These are phyloP conservation scores for Cyberlindnera euphorbiae DNA, from an alignment of 805 yeast species.

Conservation along the genomic window DNA sequence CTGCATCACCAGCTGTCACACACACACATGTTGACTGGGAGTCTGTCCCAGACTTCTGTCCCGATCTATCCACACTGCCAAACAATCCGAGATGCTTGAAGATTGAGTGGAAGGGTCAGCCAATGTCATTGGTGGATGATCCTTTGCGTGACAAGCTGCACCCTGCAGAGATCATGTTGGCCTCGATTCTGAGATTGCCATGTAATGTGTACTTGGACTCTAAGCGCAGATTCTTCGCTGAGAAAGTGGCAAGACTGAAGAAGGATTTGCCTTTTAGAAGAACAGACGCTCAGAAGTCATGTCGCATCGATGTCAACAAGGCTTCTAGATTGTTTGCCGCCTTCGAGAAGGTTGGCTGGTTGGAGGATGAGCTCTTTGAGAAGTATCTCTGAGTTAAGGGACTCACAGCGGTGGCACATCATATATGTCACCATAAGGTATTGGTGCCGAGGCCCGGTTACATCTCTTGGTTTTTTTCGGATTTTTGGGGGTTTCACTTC, in stretches of 20 bases:
- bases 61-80: conserved; percentile 62
- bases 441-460: too few relatives aligned
- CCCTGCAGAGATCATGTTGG: conserved; percentile 85
- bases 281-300: conserved; percentile 97
- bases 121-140: conserved; percentile 83
- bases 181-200: conserved; percentile 86
- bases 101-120: conserved; percentile 98
- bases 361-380: conserved; percentile 67
- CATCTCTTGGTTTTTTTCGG: too few relatives aligned
- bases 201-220: conserved; percentile 78
- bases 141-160: conserved; percentile 71
- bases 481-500: not conserved
- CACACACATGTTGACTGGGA: conserved; percentile 60
- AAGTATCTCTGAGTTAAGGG: conserved; percentile 37
- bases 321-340: conserved; percentile 92
- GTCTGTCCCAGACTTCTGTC: conserved; percentile 78
- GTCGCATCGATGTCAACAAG: conserved; percentile 94
- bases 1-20: conserved; percentile 37
- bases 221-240: conserved; percentile 81
- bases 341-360: conserved; percentile 94
- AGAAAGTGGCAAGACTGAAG: conserved; percentile 76
- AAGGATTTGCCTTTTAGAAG: conserved; percentile 84
- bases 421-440: too few relatives aligned
- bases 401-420: too few relatives aligned
- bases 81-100: conserved; percentile 65